Base-by-base conservation (phyloP, 2,329 filamentous ascomycete genomes). In the Clonostachys rhizophaga region DNA sequence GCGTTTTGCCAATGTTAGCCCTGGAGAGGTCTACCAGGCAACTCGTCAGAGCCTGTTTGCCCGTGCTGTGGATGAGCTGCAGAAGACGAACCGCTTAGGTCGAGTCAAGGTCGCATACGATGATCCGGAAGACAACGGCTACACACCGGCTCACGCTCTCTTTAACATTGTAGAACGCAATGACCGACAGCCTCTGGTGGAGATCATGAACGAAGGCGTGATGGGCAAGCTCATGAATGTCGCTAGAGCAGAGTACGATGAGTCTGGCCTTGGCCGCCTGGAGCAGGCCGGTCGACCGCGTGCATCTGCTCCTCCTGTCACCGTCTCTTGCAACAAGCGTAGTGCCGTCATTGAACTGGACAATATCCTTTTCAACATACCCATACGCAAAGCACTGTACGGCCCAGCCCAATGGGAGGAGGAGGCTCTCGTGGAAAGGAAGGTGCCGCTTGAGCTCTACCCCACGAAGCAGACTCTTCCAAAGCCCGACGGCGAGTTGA, bases 271-370 rank as follows among this genome's bases (percentile, higher is more conserved):
- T 33, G 74, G 82, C 45, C 77, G 86, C 16, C 81, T 96, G 34
- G 94, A 99, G 64, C 84, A 89, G 50, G 90, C 89, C 50, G 88
- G 84, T 42, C 76, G 86, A 51, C 87, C 89, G n/a, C 77, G 78
- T 13, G 91, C 87, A 4, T 83, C 87, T 3, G 92, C 94, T 5
- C 91, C 92, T 7, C 94, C 94, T 0, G 84, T 97, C 50, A 84
- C 91, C 53, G 76, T 97, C 6, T 78, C 81, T 40, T 92, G 86
- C 62, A 84, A 84, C 43, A 88, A 84, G 52, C 83, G 84, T 43
- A 76, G 78, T 40, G 69, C 80, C 1, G 69, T 77, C 6, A 65
- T 76, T 13, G 91, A 97, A 65, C 83, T 82, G 46, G 77, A 89
- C 50, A 78, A 84, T 41, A 76, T 83, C 6, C 68, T 96, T 56